Evolutionary conservation across 164 flowering plant species (phyloP), one percentile per base, ranked within the genome.

Genomic region (Nymphaea thermarum): DNA sequence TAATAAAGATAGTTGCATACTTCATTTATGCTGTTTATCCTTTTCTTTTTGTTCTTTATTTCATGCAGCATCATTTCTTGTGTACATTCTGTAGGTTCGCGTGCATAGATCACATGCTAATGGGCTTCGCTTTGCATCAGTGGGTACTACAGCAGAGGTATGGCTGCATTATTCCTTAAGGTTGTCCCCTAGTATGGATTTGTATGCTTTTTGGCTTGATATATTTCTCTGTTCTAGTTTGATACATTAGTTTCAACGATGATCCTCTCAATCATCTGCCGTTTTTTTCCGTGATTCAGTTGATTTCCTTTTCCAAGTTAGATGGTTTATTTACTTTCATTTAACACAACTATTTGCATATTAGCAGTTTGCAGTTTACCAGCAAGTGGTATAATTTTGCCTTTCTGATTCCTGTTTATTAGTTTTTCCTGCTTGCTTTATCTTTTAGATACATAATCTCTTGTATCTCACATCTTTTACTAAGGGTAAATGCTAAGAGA

Each of bases 121-220:
- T 83, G 71, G 72, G 51, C 11, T 76, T 44, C 78, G 55, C 44
- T 76, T 81, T 78, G 82, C 91, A 68, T 76, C 68, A 17, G 74
- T 81, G 67, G 99, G 99, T 69, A 88, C 97, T 42, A 94, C 97
- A 68, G 99, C 97, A 10, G 97, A 94, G 96, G 97, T 94, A 77
- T 66, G 70, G 53, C 16, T 61, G 11, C 10, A 6, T 42, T 47
- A 12, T 3, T 47, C 55, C 55, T 6, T 47, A 47, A 4, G 55
- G 2, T 2, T 6, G 55, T 47, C 12, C 12, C 12, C 12, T 2
- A 47, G 7, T 47, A 47, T 47, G 55, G 55, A 47, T 12, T 47
- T 12, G 7, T 7, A 47, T 7, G 36, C 36, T 25, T 25, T 25
- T 25, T 25, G 36, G 36, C 36, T 25, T 25, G 55, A 47, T 47